A percentile compares a stretch with the other conserved stretches of the same genome.
Evolutionary conservation across 257 asterid species (phyloP).

Genomic region (Rehmannia glutinosa): DNA sequence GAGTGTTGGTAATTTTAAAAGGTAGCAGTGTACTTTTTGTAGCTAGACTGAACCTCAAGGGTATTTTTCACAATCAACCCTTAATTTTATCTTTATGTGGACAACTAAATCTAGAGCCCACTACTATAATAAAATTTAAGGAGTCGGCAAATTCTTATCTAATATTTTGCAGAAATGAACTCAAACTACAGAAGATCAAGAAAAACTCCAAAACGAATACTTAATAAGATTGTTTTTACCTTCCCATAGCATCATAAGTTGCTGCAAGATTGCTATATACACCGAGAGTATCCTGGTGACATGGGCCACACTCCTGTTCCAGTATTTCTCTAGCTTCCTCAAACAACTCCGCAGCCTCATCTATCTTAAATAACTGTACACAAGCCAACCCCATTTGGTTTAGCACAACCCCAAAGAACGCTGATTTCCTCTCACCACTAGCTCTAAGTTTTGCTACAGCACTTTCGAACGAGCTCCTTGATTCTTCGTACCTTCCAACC

Average conservation of each 20-base stretch:
- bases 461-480: slow-evolving; percentile 70
- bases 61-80: neutral
- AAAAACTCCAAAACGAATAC: neutral
- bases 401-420: slow-evolving; percentile 91
- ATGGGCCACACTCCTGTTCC: slow-evolving; percentile 88
- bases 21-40: neutral
- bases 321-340: slow-evolving; percentile 95
- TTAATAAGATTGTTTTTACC: slow-evolving; percentile 46
- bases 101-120: neutral
- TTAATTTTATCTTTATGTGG: neutral
- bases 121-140: neutral
- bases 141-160: neutral
- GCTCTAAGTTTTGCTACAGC: slow-evolving; percentile 82
- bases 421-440: slow-evolving; percentile 91
- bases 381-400: slow-evolving; percentile 99
- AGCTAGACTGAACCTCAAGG: neutral
- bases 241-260: slow-evolving; percentile 97
- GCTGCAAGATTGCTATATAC: slow-evolving; percentile 98
- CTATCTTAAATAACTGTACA: slow-evolving; percentile 89
- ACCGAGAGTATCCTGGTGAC: slow-evolving; percentile 96
- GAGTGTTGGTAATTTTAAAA: too few species aligned
- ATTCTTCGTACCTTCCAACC: slow-evolving; percentile 87
- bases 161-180: neutral
- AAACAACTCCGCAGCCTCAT: slow-evolving; percentile 96
- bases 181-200: neutral